Evolutionary conservation across 2,329 filamentous ascomycete genomes (phyloP), one percentile per base, ranked within the genome.

Genomic region (Verticillium nubilum): DNA sequence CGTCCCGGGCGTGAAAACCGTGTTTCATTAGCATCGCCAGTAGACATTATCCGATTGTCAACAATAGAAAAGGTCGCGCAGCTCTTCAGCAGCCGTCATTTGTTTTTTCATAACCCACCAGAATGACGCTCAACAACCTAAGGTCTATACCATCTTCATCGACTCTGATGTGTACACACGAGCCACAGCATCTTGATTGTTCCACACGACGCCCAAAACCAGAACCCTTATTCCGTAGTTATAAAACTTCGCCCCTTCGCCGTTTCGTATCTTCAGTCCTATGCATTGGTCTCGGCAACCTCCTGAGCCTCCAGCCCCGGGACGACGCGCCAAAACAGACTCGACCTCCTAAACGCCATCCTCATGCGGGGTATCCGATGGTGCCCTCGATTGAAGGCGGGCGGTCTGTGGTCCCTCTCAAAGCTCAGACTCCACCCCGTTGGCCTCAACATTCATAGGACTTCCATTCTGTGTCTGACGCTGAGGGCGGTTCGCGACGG

Each of bases 401-500:
- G 52, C 52, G n/a, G 42, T 31, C 19, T 25, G 42, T 23, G 42
- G 19, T 23, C 28, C 25, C 26, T 50, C 5, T 65, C 66, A 80
- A 57, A 86, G 78, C 71, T 84, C 83, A 33, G 82, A 83, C 69
- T 85, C 82, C 59, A 77, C 82, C 3, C 58, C 82, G 61, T 85
- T 84, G 4, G 80, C 73, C 63, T 84, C 84, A 56, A 83, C 63
- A 4, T 76, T 75, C 80, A 85, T 86, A 4, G 82, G 81, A 64
- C 82, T 85, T 37, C 81, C 82, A 64, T 82, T 83, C 63, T 81
- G 78, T 47, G 73, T 73, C 64, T 78, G 78, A 60, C 77, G 70
- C 59, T 75, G 75, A 53, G 76, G 71, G 56, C 76, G 74, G 42
- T 72, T 69, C 60, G 71, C 76, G 19, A 76, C 78, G 12, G 74